phyloP scores from a whole-genome alignment of 345 rosid species.

The Eucalyptus grandis region DNA sequence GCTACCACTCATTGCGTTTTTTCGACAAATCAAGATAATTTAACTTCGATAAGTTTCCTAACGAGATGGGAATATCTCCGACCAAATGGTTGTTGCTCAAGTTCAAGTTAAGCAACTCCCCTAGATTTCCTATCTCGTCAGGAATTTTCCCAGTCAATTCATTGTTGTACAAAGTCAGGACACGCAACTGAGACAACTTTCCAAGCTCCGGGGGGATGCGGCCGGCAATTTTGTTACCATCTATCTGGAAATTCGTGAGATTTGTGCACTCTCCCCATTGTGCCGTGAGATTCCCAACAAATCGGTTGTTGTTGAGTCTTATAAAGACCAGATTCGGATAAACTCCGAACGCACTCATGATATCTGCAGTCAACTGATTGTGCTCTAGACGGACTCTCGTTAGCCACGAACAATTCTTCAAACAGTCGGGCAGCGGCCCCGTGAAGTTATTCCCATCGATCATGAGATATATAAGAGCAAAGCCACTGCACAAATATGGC shows the following conservation, averaged over 20 bases:
- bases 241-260: conserved; percentile 37
- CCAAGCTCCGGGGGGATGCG: conserved; percentile 41
- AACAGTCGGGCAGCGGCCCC: conserved; percentile 46
- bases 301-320: conserved; percentile 25
- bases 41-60: conserved; percentile 18
- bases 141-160: conserved; percentile 39
- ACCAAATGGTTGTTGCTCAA: conserved; percentile 37
- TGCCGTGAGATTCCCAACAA: conserved; percentile 35
- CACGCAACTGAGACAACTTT: conserved; percentile 15
- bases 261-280: conserved; percentile 46
- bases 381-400: conserved; percentile 32
- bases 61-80: conserved; percentile 23
- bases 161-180: conserved; percentile 31
- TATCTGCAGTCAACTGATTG: conserved; percentile 43
- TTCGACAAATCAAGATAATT: conserved; percentile 30
- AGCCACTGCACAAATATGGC: conserved; percentile 38
- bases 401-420: conserved; percentile 31
- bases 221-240: conserved; percentile 39
- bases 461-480: conserved; percentile 11
- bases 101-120: conserved; percentile 15
- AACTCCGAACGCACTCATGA: conserved; percentile 43
- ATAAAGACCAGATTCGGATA: conserved; percentile 27
- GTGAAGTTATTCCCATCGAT: conserved; percentile 41
- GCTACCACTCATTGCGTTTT: conserved; percentile 20
- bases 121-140: conserved; percentile 25